Base-by-base conservation (phyloP, 257 asterid genomes). In the Nicotiana attenuata region DNA sequence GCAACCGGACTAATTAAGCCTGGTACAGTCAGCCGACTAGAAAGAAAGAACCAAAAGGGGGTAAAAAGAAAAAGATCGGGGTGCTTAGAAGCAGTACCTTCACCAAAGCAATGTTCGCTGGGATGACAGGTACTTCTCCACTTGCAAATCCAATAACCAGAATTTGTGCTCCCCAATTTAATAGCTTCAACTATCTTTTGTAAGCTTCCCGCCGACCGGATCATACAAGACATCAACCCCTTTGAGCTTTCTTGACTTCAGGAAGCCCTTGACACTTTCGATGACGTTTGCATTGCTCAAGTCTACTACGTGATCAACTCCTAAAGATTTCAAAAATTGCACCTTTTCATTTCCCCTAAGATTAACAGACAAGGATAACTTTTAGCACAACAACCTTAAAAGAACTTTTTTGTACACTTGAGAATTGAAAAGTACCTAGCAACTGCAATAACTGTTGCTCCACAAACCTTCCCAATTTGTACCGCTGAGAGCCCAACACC, bases 141-240 rank as follows among this genome's bases (percentile, higher is more conserved):
- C 98, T 96, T 60, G 99, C 97, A 89, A 96, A 96, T 31, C 99
- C 98, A 28, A 96, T 96, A 83, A 96, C 88, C 87, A 94, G 83
- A 87, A 96, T 94, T 75, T 94, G 95, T 41, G 98, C 99, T 76
- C 99, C 99, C 98, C 98, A 94, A 61, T 89, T 96, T 88, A 96
- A 86, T 86, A 96, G 82, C 87, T 88, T 94, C 90, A 94, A 64
- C 89, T 76, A 57, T 94, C 98, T 84, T 96, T 96, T 9, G 92
- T 90, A 60, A 94, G 93, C 90, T 91, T 93, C 38, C 99, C 99
- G 10, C 99, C 99, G 15, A 96, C 99, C 10, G 99, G 99, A 89
- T 96, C 99, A 60, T 94, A 96, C 85, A 96, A 82, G 77, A 96
- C 98, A 84, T 96, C 99, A 26, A 94, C 93, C 68, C 98, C 99